Evolutionary conservation across 257 asterid species (phyloP), one percentile per base, ranked within the genome.

Genomic region (Sherardia arvensis): DNA sequence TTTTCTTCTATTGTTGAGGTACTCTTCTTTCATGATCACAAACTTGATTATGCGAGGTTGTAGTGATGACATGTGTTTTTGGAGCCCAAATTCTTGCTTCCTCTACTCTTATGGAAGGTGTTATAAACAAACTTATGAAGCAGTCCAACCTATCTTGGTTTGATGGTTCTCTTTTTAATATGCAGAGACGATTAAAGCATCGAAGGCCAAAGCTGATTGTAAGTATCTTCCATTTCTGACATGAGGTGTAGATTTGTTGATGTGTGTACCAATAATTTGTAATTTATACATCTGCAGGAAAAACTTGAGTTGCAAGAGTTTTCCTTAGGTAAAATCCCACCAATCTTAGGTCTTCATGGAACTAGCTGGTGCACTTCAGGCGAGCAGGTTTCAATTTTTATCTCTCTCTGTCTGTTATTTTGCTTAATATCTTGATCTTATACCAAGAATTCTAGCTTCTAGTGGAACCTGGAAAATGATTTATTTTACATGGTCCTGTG

Each of bases 111-210:
- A 34, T 25, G 17, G 62, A 58, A 58, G 61, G 25, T 28, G 36
- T 58, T 34, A 8, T 29, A 7, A 33, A 36, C 61, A 6, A 8
- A 25, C 22, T 66, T 20, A 25, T 53, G 18, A n/a, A n/a, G n/a
- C 40, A 9, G 43, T 30, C 64, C 54, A 5, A 26, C 29, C 58
- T n/a, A 27, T 22, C 48, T 4, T n/a, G 34, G 26, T 27, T 18
- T 34, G 17, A 58, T 58, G 62, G 40, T 58, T 66, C 1, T 61
- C 29, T 69, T 69, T 68, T 25, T 69, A 22, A 33, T 64, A 11
- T 78, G 84, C 91, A 93, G 99, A 85, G 94, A 69, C 95, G 97
- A 73, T 60, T 93, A 77, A 93, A 80, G 91, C 95, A 90, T 78
- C 88, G 78, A 53, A 87, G 78, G 66, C 80, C 97, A 66, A 87